A percentile compares a stretch with the other conserved stretches of the same genome.
These are phyloP conservation scores for Plasmopara halstedii DNA, from an alignment of 352 stramenopile genomes.

Conservation along the genomic window DNA sequence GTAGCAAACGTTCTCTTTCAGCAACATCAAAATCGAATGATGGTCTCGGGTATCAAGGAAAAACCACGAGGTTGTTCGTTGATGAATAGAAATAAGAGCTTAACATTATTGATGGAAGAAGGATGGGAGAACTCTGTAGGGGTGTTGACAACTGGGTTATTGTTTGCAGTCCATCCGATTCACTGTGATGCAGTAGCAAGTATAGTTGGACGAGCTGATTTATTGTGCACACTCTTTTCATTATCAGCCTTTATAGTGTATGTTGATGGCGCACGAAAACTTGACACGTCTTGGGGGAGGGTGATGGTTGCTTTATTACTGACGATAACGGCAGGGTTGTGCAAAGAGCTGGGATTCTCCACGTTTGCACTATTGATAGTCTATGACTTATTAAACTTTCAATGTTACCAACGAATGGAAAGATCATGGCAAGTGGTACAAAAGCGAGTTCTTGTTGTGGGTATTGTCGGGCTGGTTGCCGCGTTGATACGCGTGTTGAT, in stretches of 20 bases:
- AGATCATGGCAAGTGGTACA: background rate
- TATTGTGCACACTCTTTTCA: constrained; percentile 72
- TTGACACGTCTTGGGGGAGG: constrained; percentile 13
- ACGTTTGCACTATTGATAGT: constrained; percentile 65
- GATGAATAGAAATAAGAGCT: background rate
- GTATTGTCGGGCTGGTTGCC: constrained; percentile 15
- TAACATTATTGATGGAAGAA: background rate
- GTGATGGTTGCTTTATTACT: constrained; percentile 13
- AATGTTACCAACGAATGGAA: background rate
- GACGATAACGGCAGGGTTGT: constrained; percentile 46
- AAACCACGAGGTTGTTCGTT: constrained; percentile 13
- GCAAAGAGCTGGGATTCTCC: constrained; percentile 86
- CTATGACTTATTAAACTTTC: constrained; percentile 41
- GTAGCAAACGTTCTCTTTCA: constrained; percentile 31
- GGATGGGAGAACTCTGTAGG: background rate
- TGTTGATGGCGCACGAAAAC: constrained; percentile 12
- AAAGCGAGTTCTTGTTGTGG: constrained; percentile 6
- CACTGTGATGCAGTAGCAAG: constrained; percentile 88
- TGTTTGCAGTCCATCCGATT: constrained; percentile 89
- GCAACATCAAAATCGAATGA: constrained; percentile 3
- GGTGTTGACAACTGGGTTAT: constrained; percentile 36
- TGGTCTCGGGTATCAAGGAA: background rate
- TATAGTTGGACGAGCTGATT: constrained; percentile 86
- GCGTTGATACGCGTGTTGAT: constrained; percentile 39
- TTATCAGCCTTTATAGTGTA: constrained; percentile 61